These are phyloP conservation scores for Kentomonas sorsogonicus DNA, from an alignment of 208 protist species.

Conservation along the genomic window DNA sequence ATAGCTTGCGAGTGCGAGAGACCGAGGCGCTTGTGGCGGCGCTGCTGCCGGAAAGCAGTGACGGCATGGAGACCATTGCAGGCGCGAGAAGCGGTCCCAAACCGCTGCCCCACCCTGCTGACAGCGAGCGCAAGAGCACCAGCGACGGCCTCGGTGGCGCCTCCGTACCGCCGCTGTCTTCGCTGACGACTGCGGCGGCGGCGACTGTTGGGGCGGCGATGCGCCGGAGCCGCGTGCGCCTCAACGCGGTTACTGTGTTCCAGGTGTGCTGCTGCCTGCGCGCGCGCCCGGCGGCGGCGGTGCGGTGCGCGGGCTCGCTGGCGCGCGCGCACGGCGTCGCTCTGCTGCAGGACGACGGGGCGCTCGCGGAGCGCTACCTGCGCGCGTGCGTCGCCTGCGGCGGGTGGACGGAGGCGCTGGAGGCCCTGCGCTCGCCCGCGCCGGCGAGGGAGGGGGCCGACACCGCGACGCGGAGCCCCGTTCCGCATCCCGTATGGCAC, in stretches of 20 bases:
- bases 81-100: too few relatives aligned
- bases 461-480: too few relatives aligned
- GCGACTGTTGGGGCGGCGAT: too few relatives aligned
- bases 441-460: background rate
- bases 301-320: constrained; percentile 26
- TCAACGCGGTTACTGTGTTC: constrained; percentile 58
- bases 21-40: too few relatives aligned
- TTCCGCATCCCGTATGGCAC: too few relatives aligned
- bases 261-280: constrained; percentile 41
- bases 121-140: background rate
- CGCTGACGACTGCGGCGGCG: too few relatives aligned
- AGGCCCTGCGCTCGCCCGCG: constrained; percentile 17
- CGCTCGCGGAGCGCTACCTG: constrained; percentile 28
- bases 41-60: too few relatives aligned
- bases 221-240: constrained; percentile 8
- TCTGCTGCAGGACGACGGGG: constrained; percentile 16
- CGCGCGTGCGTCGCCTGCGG: constrained; percentile 32
- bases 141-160: background rate
- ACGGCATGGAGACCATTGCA: too few relatives aligned
- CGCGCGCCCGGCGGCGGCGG: constrained; percentile 5
- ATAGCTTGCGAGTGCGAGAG: too few relatives aligned
- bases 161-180: background rate
- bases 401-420: constrained; percentile 51
- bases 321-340: constrained; percentile 24
- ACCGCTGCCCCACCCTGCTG: too few relatives aligned